phyloP scores from a whole-genome alignment of 768 basidiomycete genomes.

The Suillus decipiens region DNA sequence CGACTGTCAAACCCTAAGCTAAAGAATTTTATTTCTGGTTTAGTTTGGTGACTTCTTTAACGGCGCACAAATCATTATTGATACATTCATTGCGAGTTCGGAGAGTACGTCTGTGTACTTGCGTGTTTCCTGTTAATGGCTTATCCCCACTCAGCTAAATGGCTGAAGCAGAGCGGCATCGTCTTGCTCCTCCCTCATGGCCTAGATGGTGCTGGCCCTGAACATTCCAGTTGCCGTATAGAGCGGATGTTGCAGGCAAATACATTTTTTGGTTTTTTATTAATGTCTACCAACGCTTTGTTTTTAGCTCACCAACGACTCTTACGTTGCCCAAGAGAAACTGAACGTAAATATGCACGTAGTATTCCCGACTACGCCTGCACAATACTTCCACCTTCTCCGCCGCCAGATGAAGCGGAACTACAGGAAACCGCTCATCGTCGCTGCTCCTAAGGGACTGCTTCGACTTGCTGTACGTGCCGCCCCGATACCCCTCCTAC shows the following conservation, averaged over 20 bases:
- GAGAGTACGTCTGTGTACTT: constrained; percentile 60
- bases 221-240: constrained; percentile 87
- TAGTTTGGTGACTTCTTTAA: constrained; percentile 95
- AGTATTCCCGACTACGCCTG: constrained; percentile 83
- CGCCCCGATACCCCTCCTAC: neutral
- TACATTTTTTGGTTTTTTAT: neutral
- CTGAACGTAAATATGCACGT: constrained; percentile 81
- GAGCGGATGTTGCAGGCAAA: constrained; percentile 88
- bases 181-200: constrained; percentile 88
- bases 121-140: neutral
- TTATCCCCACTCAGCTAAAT: constrained; percentile 64
- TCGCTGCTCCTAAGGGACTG: constrained; percentile 84
- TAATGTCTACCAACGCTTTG: neutral
- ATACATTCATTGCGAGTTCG: constrained; percentile 82
- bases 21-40: constrained; percentile 2
- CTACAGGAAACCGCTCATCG: constrained; percentile 83
- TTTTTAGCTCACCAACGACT: constrained; percentile 75
- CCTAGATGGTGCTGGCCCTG: constrained; percentile 89
- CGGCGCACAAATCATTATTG: constrained; percentile 84
- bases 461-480: constrained; percentile 67
- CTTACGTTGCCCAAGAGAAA: constrained; percentile 35
- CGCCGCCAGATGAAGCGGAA: constrained; percentile 83
- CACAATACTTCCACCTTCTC: constrained; percentile 93
- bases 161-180: constrained; percentile 89
- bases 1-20: neutral